Evolutionary conservation across 805 yeast species (phyloP).

Genomic region (Kodamaea restingae): DNA sequence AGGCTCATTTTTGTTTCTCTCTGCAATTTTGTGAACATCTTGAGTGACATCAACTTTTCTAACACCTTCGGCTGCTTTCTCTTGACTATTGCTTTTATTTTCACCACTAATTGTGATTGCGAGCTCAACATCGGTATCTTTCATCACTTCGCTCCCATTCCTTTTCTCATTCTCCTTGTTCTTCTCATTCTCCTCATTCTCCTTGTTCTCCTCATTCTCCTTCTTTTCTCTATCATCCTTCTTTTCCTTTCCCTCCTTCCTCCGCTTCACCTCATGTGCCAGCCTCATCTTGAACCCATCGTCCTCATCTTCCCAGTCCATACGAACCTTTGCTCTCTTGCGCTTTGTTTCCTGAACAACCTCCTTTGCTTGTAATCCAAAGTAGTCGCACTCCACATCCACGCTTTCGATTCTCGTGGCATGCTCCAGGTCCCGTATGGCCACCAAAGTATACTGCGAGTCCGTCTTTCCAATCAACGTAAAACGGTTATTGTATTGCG

Average conservation of each 20-base stretch:
- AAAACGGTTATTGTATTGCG: constrained; percentile 41
- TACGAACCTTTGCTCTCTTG: constrained; percentile 26
- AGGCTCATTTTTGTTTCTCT: too few relatives aligned
- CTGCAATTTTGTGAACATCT: too few relatives aligned
- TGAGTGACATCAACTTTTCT: too few relatives aligned
- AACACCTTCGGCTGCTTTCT: too few relatives aligned
- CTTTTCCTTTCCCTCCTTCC: constrained; percentile 1
- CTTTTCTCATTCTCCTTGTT: constrained; percentile 7
- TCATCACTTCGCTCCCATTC: too few relatives aligned
- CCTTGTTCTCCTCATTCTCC: not conserved
- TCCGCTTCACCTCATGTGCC: constrained; percentile 32
- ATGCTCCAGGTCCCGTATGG: constrained; percentile 50
- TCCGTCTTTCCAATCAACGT: constrained; percentile 55
- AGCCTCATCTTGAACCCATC: constrained; percentile 35
- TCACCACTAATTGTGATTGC: too few relatives aligned
- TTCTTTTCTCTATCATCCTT: constrained; percentile 10
- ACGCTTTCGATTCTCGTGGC: constrained; percentile 44
- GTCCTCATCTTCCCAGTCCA: constrained; percentile 32
- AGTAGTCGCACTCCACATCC: constrained; percentile 46
- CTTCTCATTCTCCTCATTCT: constrained; percentile 8
- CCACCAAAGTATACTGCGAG: constrained; percentile 48
- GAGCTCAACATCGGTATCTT: too few relatives aligned
- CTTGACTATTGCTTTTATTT: too few relatives aligned
- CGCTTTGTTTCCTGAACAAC: constrained; percentile 14
- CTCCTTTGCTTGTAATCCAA: constrained; percentile 25